Evolutionary conservation across 106 monocot genomes (phyloP).

Genomic region (Dendrobium officinale): DNA sequence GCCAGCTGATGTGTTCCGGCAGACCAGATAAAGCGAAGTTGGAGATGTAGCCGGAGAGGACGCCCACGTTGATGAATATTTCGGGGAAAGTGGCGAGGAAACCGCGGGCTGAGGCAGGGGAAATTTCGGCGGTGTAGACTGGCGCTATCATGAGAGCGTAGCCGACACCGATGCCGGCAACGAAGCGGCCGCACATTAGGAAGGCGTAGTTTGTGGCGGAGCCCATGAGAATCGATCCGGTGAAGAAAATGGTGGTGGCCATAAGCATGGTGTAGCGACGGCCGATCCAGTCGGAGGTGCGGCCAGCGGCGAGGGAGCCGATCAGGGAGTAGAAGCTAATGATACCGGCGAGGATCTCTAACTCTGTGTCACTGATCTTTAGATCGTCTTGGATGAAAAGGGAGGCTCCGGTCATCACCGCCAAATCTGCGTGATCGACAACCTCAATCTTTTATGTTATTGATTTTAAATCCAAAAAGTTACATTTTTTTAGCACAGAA

Average conservation of each 20-base stretch:
- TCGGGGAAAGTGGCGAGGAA: constrained; percentile 35
- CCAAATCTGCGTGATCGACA: constrained; percentile 15
- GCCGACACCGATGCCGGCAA: too few species aligned
- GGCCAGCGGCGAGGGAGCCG: constrained; percentile 34
- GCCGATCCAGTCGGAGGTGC: constrained; percentile 34
- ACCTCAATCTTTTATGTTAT: too few species aligned
- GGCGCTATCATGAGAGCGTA: constrained; percentile 15
- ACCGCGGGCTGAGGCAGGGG: constrained; percentile 26
- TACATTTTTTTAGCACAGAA: background rate
- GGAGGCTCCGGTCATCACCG: constrained; percentile 36
- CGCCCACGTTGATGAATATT: constrained; percentile 28
- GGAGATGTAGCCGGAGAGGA: constrained; percentile 29
- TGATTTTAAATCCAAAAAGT: too few species aligned
- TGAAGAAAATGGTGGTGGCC: constrained; percentile 29
- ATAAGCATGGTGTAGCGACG: constrained; percentile 36
- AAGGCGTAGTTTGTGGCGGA: constrained; percentile 26
- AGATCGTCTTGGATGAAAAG: constrained; percentile 35
- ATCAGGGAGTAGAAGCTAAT: constrained; percentile 31
- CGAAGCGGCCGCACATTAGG: constrained; percentile 22
- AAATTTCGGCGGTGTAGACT: constrained; percentile 30
- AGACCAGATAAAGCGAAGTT: constrained; percentile 35
- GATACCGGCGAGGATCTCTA: constrained; percentile 29
- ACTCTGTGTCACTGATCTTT: constrained; percentile 22
- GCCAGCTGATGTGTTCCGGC: constrained; percentile 32
- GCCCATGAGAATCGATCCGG: constrained; percentile 36